Conservation (phyloP, 1,284 basidiomycete genomes). For the Singerocomus rubriflavus region DNA sequence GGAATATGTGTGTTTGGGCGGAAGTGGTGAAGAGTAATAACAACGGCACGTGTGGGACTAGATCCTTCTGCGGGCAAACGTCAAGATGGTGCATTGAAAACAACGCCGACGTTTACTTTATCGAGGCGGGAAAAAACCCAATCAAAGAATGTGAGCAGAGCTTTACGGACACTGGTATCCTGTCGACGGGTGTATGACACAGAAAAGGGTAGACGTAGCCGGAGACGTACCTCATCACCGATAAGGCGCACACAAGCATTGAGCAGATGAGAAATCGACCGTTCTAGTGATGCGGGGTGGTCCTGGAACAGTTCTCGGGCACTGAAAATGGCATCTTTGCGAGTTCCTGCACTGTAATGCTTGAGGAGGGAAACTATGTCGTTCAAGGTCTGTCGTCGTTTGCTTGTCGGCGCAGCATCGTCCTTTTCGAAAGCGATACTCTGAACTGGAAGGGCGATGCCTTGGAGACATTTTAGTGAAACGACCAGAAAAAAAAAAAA, state of each 20-base stretch:
- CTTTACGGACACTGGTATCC: conserved; percentile 65
- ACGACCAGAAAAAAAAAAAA: neutral
- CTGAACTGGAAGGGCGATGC: conserved; percentile 88
- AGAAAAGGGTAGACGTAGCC: neutral
- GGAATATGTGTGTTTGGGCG: conserved; percentile 93
- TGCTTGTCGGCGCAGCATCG: conserved; percentile 63
- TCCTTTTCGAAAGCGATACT: conserved; percentile 62
- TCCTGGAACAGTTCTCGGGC: conserved; percentile 76
- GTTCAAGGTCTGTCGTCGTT: conserved; percentile 70
- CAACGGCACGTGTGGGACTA: conserved; percentile 68
- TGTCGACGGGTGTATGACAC: conserved; percentile 25
- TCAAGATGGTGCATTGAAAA: conserved; percentile 2
- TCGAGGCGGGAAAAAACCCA: conserved; percentile 75
- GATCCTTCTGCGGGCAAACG: conserved; percentile 47
- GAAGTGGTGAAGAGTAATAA: conserved; percentile 86
- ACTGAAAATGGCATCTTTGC: conserved; percentile 82
- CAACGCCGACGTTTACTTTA: conserved; percentile 40
- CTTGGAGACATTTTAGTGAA: conserved; percentile 41
- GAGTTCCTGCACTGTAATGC: conserved; percentile 77
- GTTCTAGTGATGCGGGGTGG: conserved; percentile 56
- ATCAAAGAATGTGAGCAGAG: conserved; percentile 55
- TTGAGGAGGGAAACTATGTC: conserved; percentile 80
- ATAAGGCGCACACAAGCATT: conserved; percentile 71
- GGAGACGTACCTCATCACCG: conserved; percentile 67
- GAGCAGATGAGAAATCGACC: conserved; percentile 63